Percentiles rank a stretch among this genome's conserved stretches.
phyloP scores from a whole-genome alignment of 2,329 filamentous ascomycete species.

The Calonectria leucothoes region DNA sequence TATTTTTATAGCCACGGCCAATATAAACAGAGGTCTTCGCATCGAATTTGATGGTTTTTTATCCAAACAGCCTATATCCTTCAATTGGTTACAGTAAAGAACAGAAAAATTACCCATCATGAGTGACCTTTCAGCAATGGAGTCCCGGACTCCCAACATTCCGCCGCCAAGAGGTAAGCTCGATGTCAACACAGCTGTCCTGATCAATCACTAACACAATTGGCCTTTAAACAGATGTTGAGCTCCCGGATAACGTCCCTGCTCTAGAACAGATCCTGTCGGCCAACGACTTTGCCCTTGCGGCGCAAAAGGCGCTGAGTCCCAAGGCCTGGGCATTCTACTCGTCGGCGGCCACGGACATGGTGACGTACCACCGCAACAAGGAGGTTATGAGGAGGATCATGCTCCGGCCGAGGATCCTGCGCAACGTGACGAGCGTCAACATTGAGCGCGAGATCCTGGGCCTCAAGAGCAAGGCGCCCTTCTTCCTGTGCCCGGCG shows the following conservation, averaged over 20 bases:
- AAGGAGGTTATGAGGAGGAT: conserved; percentile 65
- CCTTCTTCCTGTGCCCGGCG: conserved; percentile 73
- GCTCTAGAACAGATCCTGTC: conserved; percentile 39
- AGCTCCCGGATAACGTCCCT: conserved; percentile 30
- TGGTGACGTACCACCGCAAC: conserved; percentile 68
- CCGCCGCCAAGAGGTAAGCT: conserved; percentile 36
- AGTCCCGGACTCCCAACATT: conserved; percentile 41
- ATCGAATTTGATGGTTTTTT: neutral
- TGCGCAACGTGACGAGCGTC: conserved; percentile 66
- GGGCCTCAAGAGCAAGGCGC: conserved; percentile 60
- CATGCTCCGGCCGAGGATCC: conserved; percentile 68
- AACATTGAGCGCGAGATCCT: conserved; percentile 65
- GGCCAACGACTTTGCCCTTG: conserved; percentile 67
- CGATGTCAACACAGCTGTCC: neutral
- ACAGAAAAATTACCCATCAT: conserved; percentile 19
- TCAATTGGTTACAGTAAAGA: neutral
- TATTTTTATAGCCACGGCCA: neutral
- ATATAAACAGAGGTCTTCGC: conserved; percentile 2
- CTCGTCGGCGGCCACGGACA: conserved; percentile 73
- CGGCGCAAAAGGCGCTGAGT: conserved; percentile 64
- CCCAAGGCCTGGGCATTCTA: conserved; percentile 78
- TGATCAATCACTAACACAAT: neutral
- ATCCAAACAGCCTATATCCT: neutral
- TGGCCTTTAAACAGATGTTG: conserved; percentile 22
- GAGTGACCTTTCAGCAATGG: conserved; percentile 43